phyloP scores from a whole-genome alignment of 192 early-diverging fungal species.

The Kickxella alabastrina region DNA sequence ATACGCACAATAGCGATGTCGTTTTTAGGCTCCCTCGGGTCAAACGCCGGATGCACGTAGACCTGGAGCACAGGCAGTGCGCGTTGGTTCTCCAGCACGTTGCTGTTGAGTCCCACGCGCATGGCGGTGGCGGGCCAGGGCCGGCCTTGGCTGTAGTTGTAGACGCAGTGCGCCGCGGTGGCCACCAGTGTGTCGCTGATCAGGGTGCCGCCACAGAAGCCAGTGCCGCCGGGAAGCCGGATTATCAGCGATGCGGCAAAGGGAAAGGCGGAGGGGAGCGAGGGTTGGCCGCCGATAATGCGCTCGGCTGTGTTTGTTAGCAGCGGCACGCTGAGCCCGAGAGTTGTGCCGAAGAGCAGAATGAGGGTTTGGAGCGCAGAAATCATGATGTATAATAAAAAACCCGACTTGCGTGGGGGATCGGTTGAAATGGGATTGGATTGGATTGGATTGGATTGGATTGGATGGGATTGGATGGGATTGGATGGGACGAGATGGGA shows the following conservation, averaged over 20 bases:
- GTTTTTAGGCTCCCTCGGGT: slow-evolving; percentile 10
- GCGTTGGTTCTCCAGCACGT: slow-evolving; percentile 6
- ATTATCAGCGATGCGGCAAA: slow-evolving; percentile 23
- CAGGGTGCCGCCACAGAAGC: slow-evolving; percentile 40
- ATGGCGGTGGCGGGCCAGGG: slow-evolving; percentile 2
- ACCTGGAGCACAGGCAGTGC: slow-evolving; percentile 4
- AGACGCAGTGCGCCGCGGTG: slow-evolving; percentile 45
- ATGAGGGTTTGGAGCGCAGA: too few relatives aligned
- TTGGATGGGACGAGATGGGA: too few relatives aligned
- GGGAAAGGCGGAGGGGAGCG: slow-evolving; percentile 15
- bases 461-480: too few relatives aligned
- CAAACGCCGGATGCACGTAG: slow-evolving; percentile 16
- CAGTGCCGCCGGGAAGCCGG: slow-evolving; percentile 1
- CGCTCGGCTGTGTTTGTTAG: slow-evolving; percentile 9
- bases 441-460: too few relatives aligned
- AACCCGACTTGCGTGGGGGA: too few relatives aligned
- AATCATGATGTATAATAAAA: too few relatives aligned
- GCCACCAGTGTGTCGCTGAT: slow-evolving; percentile 21
- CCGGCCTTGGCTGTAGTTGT: slow-evolving; percentile 4
- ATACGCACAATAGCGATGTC: slow-evolving; percentile 31
- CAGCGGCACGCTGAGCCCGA: background rate
- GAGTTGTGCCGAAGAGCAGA: background rate
- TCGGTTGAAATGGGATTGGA: too few relatives aligned
- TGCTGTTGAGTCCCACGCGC: slow-evolving; percentile 21
- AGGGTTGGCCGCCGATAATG: slow-evolving; percentile 26